Conservation (phyloP, 208 protist genomes). For the Acanthamoeba triangularis region DNA sequence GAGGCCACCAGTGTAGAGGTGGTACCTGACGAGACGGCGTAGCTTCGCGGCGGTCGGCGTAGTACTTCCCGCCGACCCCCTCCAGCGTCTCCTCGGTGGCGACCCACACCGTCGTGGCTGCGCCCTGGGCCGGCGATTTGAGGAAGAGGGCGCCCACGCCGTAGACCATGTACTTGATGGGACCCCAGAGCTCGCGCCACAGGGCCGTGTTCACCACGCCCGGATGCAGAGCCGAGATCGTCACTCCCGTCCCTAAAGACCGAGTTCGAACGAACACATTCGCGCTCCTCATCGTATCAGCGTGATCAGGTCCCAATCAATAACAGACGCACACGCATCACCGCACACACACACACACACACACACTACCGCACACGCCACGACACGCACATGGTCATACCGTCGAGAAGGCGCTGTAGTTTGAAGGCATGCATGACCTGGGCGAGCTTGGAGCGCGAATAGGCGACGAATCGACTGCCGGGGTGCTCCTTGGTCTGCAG, state of each 20-base stretch:
- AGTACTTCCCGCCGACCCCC: slow-evolving; percentile 12
- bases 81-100: not conserved
- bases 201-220: not conserved
- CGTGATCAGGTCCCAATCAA: too few species aligned
- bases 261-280: not conserved
- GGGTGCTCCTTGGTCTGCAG: not conserved
- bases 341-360: too few species aligned
- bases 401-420: not conserved
- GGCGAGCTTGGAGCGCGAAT: slow-evolving; percentile 25
- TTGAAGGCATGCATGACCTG: not conserved
- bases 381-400: not conserved
- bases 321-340: too few species aligned
- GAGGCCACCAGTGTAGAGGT: too few species aligned
- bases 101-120: not conserved
- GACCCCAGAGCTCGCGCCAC: not conserved
- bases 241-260: not conserved
- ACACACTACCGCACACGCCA: too few species aligned
- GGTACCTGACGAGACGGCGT: not conserved
- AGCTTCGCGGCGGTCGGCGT: not conserved
- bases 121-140: not conserved
- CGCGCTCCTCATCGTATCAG: too few species aligned
- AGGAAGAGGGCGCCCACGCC: not conserved
- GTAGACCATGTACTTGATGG: not conserved
- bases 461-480: slow-evolving; percentile 1
- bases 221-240: not conserved